Percentiles rank a stretch among this genome's conserved stretches.
phyloP scores from a whole-genome alignment of 805 yeast genomes.

The Candida takata region DNA sequence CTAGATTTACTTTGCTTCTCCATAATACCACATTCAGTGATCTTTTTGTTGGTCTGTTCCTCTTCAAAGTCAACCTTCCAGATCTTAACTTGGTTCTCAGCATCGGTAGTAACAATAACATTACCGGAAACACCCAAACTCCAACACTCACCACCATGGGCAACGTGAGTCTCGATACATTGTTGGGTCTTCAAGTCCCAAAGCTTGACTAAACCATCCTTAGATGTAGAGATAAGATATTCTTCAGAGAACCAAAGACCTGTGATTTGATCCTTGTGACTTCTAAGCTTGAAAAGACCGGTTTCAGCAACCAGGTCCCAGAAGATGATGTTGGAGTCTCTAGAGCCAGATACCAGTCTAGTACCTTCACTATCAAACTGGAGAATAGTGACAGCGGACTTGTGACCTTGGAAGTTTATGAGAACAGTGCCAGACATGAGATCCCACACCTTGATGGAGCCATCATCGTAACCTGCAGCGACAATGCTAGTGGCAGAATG shows the following conservation, averaged over 20 bases:
- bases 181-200: conserved; percentile 92
- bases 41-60: conserved; percentile 36
- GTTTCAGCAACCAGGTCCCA: conserved; percentile 96
- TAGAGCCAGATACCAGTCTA: conserved; percentile 76
- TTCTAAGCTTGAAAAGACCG: conserved; percentile 78
- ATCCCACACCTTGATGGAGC: conserved; percentile 90
- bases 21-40: conserved; percentile 56
- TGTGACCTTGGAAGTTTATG: conserved; percentile 87
- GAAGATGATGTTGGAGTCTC: conserved; percentile 74
- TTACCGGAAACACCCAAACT: conserved; percentile 44
- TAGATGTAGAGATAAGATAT: conserved; percentile 69
- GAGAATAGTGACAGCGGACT: conserved; percentile 63
- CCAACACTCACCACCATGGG: conserved; percentile 95
- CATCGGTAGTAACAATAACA: conserved; percentile 62
- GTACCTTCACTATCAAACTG: conserved; percentile 79
- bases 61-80: conserved; percentile 64
- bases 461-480: conserved; percentile 89
- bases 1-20: conserved; percentile 74
- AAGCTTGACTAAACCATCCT: conserved; percentile 85
- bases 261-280: conserved; percentile 86
- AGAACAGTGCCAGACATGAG: conserved; percentile 68
- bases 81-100: conserved; percentile 73
- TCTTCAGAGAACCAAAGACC: conserved; percentile 53
- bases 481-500: conserved; percentile 58
- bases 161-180: conserved; percentile 90